Conservation (phyloP, 129 eudicot species). For the Flaveria trinervia region DNA sequence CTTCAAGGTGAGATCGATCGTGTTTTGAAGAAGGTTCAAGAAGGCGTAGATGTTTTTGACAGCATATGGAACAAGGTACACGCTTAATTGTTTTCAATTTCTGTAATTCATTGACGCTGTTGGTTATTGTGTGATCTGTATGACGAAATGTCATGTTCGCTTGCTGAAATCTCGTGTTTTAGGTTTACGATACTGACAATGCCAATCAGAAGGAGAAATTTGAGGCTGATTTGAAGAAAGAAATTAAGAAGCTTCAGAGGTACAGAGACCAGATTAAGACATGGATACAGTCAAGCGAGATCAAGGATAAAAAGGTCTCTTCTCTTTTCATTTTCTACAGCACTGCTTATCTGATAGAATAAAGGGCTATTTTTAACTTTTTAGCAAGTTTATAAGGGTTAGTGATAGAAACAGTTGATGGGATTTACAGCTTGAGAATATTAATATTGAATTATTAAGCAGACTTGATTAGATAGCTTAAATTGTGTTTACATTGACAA, state of each 20-base stretch:
- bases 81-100: neutral
- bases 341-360: neutral
- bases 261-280: conserved; percentile 98
- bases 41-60: conserved; percentile 97
- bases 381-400: neutral
- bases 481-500: neutral
- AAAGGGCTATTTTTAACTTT: too few species aligned
- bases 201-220: conserved; percentile 97
- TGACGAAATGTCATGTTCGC: neutral
- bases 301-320: conserved; percentile 95
- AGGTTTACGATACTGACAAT: conserved; percentile 98
- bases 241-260: conserved; percentile 92
- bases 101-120: neutral
- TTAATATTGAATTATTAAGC: neutral
- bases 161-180: conserved; percentile 17
- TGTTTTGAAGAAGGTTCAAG: conserved; percentile 93
- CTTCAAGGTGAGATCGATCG: conserved; percentile 99
- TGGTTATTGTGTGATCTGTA: neutral
- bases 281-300: conserved; percentile 98
- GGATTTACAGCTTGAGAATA: neutral
- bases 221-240: conserved; percentile 99
- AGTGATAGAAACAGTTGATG: neutral
- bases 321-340: neutral
- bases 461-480: neutral
- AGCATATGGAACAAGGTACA: conserved; percentile 99